Base-by-base conservation (phyloP, 176 grass and related monocot genomes). In the Saccharum officinarum region DNA sequence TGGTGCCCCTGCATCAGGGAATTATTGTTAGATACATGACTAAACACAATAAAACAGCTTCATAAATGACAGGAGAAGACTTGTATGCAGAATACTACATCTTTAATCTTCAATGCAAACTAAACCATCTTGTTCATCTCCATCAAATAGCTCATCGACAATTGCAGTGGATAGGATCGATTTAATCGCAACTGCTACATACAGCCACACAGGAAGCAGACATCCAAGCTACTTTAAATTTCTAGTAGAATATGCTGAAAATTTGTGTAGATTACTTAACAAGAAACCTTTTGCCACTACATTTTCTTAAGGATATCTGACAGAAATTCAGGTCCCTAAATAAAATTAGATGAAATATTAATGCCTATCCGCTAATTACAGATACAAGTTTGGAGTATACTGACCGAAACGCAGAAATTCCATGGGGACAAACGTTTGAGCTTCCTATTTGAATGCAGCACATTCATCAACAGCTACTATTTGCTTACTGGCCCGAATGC, bases 1-100 rank as follows among this genome's bases (percentile, higher is more conserved):
- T 14, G 97, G 93, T 67, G 97, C 93, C 12, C 97, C 93, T 96
- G 86, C 45, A 31, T 52, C 54, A 75, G 14, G 30, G 80, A 85
- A 85, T 49, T 88, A 52, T 50, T 85, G 4, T 77, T 71, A 89
- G 86, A 84, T 68, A 62, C 33, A 79, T 78, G 69, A 9, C 71
- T 63, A 85, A 67, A 72, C 36, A 82, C 76, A 42, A 73, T 78
- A 5, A 0, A 14, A 79, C 34, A 73, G 38, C 10, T 38, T 9
- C 64, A 86, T 8, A 26, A 45, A 77, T 65, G 26, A 25, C 44
- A 50, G 45, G 15, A 52, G 7, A 75, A 75, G 57, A 80, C 28
- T 50, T 62, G 8, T 33, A 41, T 61, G 62, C 49, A 26, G 0
- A 91, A 84, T 70, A 10, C 14, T 14, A 28, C 49, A 69, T 73